Conservation (phyloP, 139 green algal genomes). For the Asterochloris sp. region DNA sequence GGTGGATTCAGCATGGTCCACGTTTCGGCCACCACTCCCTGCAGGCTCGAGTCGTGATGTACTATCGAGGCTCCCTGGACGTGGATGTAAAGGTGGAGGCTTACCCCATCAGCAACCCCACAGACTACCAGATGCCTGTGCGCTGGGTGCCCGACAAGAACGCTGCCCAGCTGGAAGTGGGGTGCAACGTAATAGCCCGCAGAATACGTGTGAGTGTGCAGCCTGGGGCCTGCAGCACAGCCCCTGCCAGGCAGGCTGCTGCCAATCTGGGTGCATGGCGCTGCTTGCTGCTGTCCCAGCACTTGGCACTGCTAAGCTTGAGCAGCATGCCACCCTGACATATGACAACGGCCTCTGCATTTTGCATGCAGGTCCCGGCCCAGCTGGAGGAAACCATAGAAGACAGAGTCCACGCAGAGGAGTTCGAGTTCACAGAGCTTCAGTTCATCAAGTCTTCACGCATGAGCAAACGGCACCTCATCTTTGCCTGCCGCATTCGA, state of each 20-base stretch:
- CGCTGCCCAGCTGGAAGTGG: slow-evolving; percentile 12
- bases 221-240: not conserved
- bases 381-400: not conserved
- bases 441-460: slow-evolving; percentile 26
- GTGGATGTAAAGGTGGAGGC: not conserved
- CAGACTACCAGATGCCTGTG: not conserved
- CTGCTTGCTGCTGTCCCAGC: too few species aligned
- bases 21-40: too few species aligned
- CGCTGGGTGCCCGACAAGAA: slow-evolving; percentile 14
- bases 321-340: too few species aligned
- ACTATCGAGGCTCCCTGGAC: not conserved
- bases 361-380: too few species aligned
- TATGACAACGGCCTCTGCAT: too few species aligned
- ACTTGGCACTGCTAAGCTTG: too few species aligned
- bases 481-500: slow-evolving; percentile 23
- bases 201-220: not conserved
- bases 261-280: too few species aligned
- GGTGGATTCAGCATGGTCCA: too few species aligned
- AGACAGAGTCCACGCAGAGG: slow-evolving; percentile 6
- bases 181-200: slow-evolving; percentile 11
- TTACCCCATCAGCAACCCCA: not conserved
- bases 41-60: too few species aligned
- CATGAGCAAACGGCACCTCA: slow-evolving; percentile 31
- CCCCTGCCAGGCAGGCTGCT: too few species aligned
- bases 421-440: slow-evolving; percentile 29